Percentiles rank a stretch among this genome's conserved stretches.
These are phyloP conservation scores for Citrus mangshanensis DNA, from an alignment of 345 rosid genomes.

Conservation along the genomic window DNA sequence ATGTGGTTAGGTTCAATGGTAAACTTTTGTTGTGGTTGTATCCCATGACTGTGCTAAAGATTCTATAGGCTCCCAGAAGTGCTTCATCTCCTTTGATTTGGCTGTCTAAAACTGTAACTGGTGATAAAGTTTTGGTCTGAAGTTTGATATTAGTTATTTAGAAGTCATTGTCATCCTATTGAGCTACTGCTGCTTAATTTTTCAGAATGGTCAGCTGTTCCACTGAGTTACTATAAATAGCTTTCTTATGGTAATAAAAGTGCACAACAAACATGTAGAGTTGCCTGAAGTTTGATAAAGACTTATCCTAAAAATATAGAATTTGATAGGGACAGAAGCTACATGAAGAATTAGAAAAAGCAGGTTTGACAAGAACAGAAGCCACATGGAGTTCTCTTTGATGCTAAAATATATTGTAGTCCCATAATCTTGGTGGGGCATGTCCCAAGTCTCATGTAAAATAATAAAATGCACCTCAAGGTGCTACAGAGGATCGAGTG, in stretches of 20 bases:
- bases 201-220: background rate
- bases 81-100: background rate
- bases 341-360: too few relatives aligned
- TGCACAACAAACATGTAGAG: background rate
- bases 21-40: background rate
- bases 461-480: constrained; percentile 7
- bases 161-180: background rate
- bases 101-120: background rate
- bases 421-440: background rate
- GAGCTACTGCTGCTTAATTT: background rate
- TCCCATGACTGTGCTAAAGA: background rate
- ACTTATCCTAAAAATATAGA: too few relatives aligned
- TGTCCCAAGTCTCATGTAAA: background rate
- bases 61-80: too few relatives aligned
- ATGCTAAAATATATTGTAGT: background rate
- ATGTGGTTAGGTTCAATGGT: background rate
- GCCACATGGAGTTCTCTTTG: background rate
- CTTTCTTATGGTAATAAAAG: background rate
- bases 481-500: constrained; percentile 1
- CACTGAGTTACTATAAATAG: background rate
- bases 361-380: too few relatives aligned
- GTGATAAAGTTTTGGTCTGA: background rate
- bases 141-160: background rate
- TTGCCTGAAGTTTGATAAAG: background rate
- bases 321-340: too few relatives aligned